A percentile compares a stretch with the other conserved stretches of the same genome.
These are phyloP conservation scores for Sclerotinia sclerotiorum DNA, from an alignment of 2,329 filamentous ascomycete genomes.

Conservation along the genomic window DNA sequence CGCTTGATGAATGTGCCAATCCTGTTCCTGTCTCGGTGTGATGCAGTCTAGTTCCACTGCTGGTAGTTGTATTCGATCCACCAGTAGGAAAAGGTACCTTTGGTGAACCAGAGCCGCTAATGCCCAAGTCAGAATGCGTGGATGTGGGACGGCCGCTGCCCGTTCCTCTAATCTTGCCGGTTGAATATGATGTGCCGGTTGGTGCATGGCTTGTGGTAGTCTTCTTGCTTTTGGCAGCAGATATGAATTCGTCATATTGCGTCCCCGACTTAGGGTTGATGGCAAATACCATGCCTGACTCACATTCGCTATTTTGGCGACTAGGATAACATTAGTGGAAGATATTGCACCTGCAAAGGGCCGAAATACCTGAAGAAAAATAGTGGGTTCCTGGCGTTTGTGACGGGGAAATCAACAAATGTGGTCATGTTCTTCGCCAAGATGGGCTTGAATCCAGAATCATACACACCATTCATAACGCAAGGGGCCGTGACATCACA, in stretches of 20 bases:
- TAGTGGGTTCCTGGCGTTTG: slow-evolving; percentile 16
- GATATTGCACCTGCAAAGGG: background rate
- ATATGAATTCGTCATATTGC: slow-evolving; percentile 19
- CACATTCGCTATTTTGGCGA: slow-evolving; percentile 24
- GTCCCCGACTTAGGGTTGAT: slow-evolving; percentile 23
- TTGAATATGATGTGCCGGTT: slow-evolving; percentile 13
- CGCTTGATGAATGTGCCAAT: background rate
- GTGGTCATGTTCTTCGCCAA: slow-evolving; percentile 21
- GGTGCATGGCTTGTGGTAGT: slow-evolving; percentile 5
- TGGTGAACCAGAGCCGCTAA: slow-evolving; percentile 3
- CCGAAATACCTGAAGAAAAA: slow-evolving; percentile 21
- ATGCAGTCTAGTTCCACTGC: background rate
- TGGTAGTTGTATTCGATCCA: background rate
- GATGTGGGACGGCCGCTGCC: slow-evolving; percentile 4
- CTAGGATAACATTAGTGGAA: slow-evolving; percentile 14
- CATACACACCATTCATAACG: slow-evolving; percentile 21
- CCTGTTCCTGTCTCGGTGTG: background rate
- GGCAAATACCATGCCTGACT: slow-evolving; percentile 28
- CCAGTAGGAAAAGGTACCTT: slow-evolving; percentile 15
- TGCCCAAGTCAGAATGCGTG: background rate
- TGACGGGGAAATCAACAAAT: slow-evolving; percentile 25
- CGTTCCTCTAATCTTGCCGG: background rate
- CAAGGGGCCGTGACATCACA: slow-evolving; percentile 23
- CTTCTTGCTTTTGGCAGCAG: slow-evolving; percentile 17
- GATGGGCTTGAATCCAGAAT: slow-evolving; percentile 24